Conservation (phyloP, 768 basidiomycete species). For the Lyophyllum atratum region DNA sequence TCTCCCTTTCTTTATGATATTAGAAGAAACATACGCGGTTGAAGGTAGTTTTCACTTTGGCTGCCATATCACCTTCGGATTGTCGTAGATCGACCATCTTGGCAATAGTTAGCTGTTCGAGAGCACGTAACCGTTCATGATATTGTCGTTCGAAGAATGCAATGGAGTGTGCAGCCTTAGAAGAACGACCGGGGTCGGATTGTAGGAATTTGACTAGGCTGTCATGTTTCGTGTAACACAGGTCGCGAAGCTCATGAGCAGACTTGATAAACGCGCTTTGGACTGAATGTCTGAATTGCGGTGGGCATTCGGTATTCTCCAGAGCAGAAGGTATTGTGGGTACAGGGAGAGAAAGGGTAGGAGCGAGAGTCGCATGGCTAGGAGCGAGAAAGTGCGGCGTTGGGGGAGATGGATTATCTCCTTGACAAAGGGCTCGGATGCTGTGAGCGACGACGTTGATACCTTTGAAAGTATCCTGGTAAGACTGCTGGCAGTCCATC, state of each 20-base stretch:
- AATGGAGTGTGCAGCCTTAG: not conserved
- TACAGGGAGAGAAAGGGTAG: not conserved
- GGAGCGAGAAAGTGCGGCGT: not conserved
- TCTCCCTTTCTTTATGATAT: not conserved
- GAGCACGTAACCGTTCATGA: not conserved
- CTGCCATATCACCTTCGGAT: not conserved
- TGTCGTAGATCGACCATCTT: not conserved
- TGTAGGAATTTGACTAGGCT: not conserved
- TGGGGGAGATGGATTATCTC: not conserved
- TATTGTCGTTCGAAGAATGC: not conserved
- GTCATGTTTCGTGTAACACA: not conserved
- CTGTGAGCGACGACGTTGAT: not conserved
- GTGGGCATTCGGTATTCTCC: not conserved
- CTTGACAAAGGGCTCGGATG: not conserved
- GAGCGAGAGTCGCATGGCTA: not conserved
- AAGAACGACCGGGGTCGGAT: not conserved
- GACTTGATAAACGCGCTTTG: not conserved
- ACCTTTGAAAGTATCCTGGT: not conserved
- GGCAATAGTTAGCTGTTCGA: not conserved
- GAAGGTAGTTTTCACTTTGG: not conserved
- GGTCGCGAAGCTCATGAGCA: not conserved
- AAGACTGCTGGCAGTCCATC: not conserved
- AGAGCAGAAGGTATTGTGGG: not conserved
- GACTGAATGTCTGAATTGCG: not conserved
- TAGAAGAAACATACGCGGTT: conserved; percentile 5